phyloP scores from a whole-genome alignment of 2,329 filamentous ascomycete genomes.

The Davidsoniella virescens region DNA sequence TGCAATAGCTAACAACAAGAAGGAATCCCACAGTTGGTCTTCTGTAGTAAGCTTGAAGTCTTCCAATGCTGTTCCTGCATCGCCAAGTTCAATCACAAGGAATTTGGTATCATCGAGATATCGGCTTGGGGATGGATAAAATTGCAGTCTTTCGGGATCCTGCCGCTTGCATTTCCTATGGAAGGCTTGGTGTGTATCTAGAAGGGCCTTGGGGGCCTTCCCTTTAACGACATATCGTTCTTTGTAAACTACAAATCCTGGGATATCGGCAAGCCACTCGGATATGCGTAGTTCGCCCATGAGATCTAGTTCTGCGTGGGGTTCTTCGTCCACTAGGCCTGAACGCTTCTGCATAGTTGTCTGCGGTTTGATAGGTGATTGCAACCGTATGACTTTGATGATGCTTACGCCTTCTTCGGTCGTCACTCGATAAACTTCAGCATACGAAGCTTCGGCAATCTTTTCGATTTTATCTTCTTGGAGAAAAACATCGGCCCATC shows the following conservation, averaged over 20 bases:
- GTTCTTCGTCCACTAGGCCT: constrained; percentile 41
- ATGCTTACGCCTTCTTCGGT: constrained; percentile 45
- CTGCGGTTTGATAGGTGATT: constrained; percentile 40
- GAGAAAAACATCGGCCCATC: constrained; percentile 43
- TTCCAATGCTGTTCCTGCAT: constrained; percentile 44
- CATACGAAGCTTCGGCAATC: constrained; percentile 51
- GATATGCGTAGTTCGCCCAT: constrained; percentile 45
- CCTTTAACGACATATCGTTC: constrained; percentile 44
- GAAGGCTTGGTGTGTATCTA: constrained; percentile 44
- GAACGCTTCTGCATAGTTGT: constrained; percentile 39
- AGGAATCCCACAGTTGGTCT: constrained; percentile 46
- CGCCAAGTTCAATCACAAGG: constrained; percentile 45
- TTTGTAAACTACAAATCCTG: constrained; percentile 50
- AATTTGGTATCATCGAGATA: constrained; percentile 43
- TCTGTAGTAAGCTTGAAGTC: constrained; percentile 34
- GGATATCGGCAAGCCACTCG: constrained; percentile 46
- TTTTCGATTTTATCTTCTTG: constrained; percentile 38
- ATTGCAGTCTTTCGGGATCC: constrained; percentile 40
- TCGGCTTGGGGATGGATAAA: constrained; percentile 44
- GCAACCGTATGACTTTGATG: constrained; percentile 46
- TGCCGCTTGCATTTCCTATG: constrained; percentile 36
- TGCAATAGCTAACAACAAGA: constrained; percentile 43
- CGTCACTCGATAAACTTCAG: constrained; percentile 47
- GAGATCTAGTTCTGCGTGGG: constrained; percentile 37
- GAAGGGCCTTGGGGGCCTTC: constrained; percentile 33